Evolutionary conservation across 768 basidiomycete genomes (phyloP).

Genomic region (Phaeolepiota aurea): DNA sequence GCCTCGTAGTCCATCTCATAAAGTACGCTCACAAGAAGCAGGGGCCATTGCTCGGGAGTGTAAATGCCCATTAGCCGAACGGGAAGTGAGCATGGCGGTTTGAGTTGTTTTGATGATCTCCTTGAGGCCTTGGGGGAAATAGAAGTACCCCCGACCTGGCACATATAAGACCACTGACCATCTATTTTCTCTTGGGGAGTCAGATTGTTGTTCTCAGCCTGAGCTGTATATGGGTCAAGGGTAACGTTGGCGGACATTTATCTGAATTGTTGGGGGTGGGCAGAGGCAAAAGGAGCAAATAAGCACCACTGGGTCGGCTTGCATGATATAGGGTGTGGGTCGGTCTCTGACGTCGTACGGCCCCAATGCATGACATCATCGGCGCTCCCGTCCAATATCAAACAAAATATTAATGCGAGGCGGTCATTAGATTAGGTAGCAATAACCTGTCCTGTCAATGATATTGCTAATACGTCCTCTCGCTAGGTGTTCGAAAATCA

Average conservation of each 20-base stretch:
- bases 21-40: conserved; percentile 40
- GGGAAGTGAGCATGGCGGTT: conserved; percentile 75
- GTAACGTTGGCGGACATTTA: conserved; percentile 14
- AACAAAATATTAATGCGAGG: too few relatives aligned
- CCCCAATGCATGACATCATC: not conserved
- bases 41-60: conserved; percentile 82
- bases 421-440: too few relatives aligned
- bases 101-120: conserved; percentile 53
- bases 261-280: not conserved
- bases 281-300: not conserved
- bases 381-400: too few relatives aligned
- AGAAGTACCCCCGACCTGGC: not conserved
- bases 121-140: conserved; percentile 43
- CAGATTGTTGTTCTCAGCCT: conserved; percentile 50
- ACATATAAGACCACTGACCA: conserved; percentile 30
- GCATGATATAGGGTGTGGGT: not conserved
- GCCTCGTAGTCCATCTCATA: not conserved
- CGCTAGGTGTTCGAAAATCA: too few relatives aligned
- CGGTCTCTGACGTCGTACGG: not conserved
- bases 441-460: too few relatives aligned
- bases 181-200: conserved; percentile 59
- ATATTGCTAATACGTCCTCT: too few relatives aligned
- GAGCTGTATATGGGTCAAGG: conserved; percentile 69
- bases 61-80: conserved; percentile 53
- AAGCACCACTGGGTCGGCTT: not conserved